A percentile compares a stretch with the other conserved stretches of the same genome.
Evolutionary conservation across 148 eudicot species (phyloP).

Genomic region (Chenopodium berlandieri): DNA sequence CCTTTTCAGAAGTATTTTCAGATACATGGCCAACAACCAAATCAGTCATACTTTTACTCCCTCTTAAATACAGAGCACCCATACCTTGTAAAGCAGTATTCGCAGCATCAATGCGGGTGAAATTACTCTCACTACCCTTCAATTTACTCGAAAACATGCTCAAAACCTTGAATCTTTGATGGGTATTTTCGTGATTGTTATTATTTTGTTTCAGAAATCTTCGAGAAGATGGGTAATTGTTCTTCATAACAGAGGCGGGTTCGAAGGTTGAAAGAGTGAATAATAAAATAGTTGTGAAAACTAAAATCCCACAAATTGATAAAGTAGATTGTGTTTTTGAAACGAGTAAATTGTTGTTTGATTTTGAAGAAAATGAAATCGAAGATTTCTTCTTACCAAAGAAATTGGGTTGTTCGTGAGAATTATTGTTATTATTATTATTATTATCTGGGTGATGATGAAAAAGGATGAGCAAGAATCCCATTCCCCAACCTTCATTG

Average conservation of each 20-base stretch:
- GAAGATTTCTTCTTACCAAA: constrained; percentile 12
- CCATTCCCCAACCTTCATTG: constrained; percentile 46
- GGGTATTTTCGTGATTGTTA: not conserved
- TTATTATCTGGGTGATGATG: constrained; percentile 25
- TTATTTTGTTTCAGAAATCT: not conserved
- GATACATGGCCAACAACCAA: constrained; percentile 54
- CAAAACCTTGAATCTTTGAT: not conserved
- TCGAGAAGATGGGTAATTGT: not conserved
- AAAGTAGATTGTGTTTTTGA: constrained; percentile 64
- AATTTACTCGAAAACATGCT: not conserved
- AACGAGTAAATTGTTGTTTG: constrained; percentile 27
- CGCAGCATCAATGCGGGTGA: not conserved
- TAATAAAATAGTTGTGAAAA: constrained; percentile 56
- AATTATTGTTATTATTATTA: not conserved
- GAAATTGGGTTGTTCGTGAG: not conserved
- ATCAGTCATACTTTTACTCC: constrained; percentile 56
- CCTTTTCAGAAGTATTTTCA: constrained; percentile 29
- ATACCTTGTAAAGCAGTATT: constrained; percentile 62
- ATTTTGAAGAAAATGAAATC: constrained; percentile 5
- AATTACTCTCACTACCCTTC: constrained; percentile 11
- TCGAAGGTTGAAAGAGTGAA: constrained; percentile 74
- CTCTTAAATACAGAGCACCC: constrained; percentile 58
- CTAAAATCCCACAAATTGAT: constrained; percentile 58
- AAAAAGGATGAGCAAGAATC: constrained; percentile 53
- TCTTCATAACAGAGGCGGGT: constrained; percentile 28